phyloP scores from a whole-genome alignment of 805 yeast genomes.

The Yamadazyma nakazawae region DNA sequence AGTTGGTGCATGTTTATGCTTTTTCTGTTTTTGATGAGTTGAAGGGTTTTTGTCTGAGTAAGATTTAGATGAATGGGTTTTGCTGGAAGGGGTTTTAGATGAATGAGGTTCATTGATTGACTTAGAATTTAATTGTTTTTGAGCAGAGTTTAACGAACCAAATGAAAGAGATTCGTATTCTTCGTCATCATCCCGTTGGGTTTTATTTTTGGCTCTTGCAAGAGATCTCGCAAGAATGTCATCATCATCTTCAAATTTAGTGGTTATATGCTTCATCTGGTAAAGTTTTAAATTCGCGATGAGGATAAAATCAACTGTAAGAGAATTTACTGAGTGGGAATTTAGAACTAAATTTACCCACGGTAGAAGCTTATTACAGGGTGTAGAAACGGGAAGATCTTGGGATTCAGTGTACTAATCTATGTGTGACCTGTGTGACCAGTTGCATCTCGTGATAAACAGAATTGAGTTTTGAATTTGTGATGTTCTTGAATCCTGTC shows the following conservation, averaged over 20 bases:
- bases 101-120: not conserved
- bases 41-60: not conserved
- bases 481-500: not conserved
- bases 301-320: not conserved
- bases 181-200: conserved; percentile 45
- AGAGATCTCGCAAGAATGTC: conserved; percentile 4
- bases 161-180: conserved; percentile 57
- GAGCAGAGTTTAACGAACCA: conserved; percentile 62
- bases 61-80: too few species aligned
- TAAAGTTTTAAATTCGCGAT: conserved; percentile 1
- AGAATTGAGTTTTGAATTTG: not conserved
- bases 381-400: too few species aligned
- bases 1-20: conserved; percentile 81
- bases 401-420: too few species aligned
- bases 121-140: conserved; percentile 20
- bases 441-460: too few species aligned
- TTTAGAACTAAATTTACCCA: too few species aligned
- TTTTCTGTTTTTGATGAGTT: conserved; percentile 22
- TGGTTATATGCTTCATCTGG: conserved; percentile 3
- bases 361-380: too few species aligned
- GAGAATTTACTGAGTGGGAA: too few species aligned
- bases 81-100: not conserved
- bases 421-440: too few species aligned
- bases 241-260: conserved; percentile 15
- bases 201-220: conserved; percentile 25